phyloP scores from a whole-genome alignment of 208 protist species.

The Angomonas deanei region DNA sequence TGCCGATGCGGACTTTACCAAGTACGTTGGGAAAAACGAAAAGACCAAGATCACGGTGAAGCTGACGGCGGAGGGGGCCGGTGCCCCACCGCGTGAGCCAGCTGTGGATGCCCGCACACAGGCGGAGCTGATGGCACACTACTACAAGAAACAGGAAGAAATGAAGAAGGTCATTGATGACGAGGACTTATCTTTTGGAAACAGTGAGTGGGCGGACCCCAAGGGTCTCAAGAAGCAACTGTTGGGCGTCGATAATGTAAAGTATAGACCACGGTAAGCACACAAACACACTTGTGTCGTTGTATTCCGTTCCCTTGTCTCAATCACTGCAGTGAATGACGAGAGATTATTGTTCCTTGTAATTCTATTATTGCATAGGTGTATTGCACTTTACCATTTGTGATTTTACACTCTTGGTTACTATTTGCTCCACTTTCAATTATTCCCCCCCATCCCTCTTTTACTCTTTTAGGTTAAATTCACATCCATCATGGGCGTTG shows the following conservation, averaged over 20 bases:
- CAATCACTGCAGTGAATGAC: background rate
- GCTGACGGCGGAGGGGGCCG: slow-evolving; percentile 55
- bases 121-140: slow-evolving; percentile 89
- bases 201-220: slow-evolving; percentile 89
- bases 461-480: slow-evolving; percentile 9
- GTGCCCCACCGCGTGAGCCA: slow-evolving; percentile 80
- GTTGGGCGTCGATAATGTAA: slow-evolving; percentile 70
- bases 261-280: slow-evolving; percentile 32
- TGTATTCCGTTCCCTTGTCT: too few relatives aligned
- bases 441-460: background rate
- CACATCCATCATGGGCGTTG: slow-evolving; percentile 74
- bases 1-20: slow-evolving; percentile 57
- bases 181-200: slow-evolving; percentile 83
- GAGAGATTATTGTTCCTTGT: background rate
- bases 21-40: slow-evolving; percentile 91
- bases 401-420: background rate
- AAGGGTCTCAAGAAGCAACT: slow-evolving; percentile 84
- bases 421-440: background rate
- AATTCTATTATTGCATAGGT: background rate
- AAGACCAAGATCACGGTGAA: slow-evolving; percentile 93
- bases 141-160: slow-evolving; percentile 91
- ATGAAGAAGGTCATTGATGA: slow-evolving; percentile 91
- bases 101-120: slow-evolving; percentile 75
- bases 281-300: slow-evolving; percentile 2
- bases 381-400: background rate